Conservation (phyloP, 495 filamentous ascomycete genomes). For the Astrothelium macrocarpum region DNA sequence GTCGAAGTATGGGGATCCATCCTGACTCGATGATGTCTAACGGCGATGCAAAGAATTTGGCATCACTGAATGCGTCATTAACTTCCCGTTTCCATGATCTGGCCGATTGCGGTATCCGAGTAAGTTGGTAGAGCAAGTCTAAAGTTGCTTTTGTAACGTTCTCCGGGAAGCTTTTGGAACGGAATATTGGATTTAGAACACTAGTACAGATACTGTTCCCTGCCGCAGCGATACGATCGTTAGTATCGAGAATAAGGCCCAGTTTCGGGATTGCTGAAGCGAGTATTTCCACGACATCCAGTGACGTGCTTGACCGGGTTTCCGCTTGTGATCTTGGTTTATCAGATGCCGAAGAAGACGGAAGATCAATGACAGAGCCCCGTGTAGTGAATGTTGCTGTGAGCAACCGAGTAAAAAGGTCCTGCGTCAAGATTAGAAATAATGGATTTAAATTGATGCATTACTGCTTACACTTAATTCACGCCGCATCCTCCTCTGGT, state of each 20-base stretch:
- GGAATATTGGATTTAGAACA: conserved; percentile 72
- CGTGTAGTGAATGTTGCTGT: conserved; percentile 82
- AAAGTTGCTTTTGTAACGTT: conserved; percentile 66
- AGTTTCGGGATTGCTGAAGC: conserved; percentile 70
- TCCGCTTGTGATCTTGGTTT: conserved; percentile 4
- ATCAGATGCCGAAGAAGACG: neutral
- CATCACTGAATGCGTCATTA: conserved; percentile 81
- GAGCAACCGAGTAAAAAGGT: conserved; percentile 77
- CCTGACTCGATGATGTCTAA: conserved; percentile 53
- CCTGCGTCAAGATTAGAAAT: conserved; percentile 41
- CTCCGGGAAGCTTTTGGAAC: conserved; percentile 78
- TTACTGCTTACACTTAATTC: conserved; percentile 79
- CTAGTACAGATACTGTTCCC: conserved; percentile 72
- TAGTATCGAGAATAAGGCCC: conserved; percentile 74
- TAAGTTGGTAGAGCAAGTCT: conserved; percentile 65
- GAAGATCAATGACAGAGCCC: neutral
- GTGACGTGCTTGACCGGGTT: neutral
- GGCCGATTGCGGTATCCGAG: conserved; percentile 64
- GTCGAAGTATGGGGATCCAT: conserved; percentile 76
- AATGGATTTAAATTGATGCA: too few relatives aligned
- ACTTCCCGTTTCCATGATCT: conserved; percentile 93
- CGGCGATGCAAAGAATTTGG: conserved; percentile 66
- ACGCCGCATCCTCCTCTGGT: conserved; percentile 85
- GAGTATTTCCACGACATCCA: conserved; percentile 70
- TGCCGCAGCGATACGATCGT: conserved; percentile 69